Base-by-base conservation (phyloP, 108 stramenopile genomes). In the Nannochloropsis oceanica region DNA sequence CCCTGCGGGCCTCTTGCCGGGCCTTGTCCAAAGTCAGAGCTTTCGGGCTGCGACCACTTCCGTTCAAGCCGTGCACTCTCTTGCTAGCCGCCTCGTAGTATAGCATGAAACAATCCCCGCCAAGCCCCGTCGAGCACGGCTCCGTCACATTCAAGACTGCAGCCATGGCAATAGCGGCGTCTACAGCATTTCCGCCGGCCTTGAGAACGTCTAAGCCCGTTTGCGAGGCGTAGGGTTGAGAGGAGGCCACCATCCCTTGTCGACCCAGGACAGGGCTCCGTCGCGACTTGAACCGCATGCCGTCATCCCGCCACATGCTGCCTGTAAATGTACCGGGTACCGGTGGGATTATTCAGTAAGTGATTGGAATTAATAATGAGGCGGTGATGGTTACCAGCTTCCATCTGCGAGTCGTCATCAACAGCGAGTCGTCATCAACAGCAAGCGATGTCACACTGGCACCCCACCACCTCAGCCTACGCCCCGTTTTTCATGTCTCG, bases 51-150 rank as follows among this genome's bases (percentile, higher is more conserved):
- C 83, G 85, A 14, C 98, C 98, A 82, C 92, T 94, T 8, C 96
- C 98, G 86, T 97, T 97, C 73, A 97, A 83, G 24, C 92, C 92
- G 27, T 91, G 85, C 11, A 97, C 97, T 26, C 85, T 84, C 34
- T 88, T 88, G 0, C 85, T 91, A 2, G 83, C 44, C 13, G 94
- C 93, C 82, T 96, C 94, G 86, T 93, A 99, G 89, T 94, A 96
- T 22, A 99, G 91, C 79, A 90, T 84, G 43, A 93, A 93, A 43
- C 88, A 89, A 90, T 93, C 92, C 26, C 92, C 92, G 12, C 92
- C 92, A 13, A 86, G 50, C n/a, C 89, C 87, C 42, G 88, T 90
- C 20, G 87, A 89, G 84, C 87, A 87, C n/a, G 87, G 87, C 43
- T 90, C 88, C 20, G 86, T 88, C 43, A 90, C 92, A 43, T 91